Evolutionary conservation across 345 rosid species (phyloP).

Genomic region (Eucalyptus pauciflora): DNA sequence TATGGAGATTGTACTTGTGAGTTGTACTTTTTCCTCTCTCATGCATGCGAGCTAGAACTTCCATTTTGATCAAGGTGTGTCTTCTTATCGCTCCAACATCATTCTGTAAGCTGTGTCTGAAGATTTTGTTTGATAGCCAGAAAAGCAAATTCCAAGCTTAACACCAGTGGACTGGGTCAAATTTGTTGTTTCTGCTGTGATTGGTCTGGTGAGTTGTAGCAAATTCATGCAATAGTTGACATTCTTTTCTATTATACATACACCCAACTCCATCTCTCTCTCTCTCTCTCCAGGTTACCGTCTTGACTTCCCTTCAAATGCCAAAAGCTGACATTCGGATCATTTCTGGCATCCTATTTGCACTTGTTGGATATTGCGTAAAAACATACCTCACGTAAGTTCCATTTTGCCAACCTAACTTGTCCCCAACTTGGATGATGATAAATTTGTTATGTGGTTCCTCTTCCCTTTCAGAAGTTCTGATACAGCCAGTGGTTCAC

Average conservation of each 20-base stretch:
- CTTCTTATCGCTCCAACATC: neutral
- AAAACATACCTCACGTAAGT: slow-evolving; percentile 67
- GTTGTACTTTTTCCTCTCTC: neutral
- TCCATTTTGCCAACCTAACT: neutral
- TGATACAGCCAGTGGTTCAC: neutral
- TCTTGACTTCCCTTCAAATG: slow-evolving; percentile 19
- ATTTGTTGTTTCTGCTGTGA: slow-evolving; percentile 58
- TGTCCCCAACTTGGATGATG: neutral
- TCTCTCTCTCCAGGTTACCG: neutral
- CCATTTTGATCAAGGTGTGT: neutral
- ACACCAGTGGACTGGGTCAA: slow-evolving; percentile 90
- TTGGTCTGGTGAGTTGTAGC: slow-evolving; percentile 57
- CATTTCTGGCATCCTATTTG: slow-evolving; percentile 45
- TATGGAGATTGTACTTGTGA: slow-evolving; percentile 85
- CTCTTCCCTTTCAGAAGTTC: neutral
- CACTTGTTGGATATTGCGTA: slow-evolving; percentile 53
- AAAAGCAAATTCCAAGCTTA: slow-evolving; percentile 76
- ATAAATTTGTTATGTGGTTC: neutral
- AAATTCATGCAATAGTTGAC: neutral
- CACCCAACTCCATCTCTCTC: neutral
- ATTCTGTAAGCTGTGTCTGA: neutral
- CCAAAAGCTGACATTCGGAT: slow-evolving; percentile 57
- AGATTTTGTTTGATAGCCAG: slow-evolving; percentile 45
- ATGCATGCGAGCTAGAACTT: neutral
- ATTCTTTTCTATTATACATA: neutral